A percentile compares a stretch with the other conserved stretches of the same genome.
Evolutionary conservation across 1,284 basidiomycete species (phyloP).

Genomic region (Marasmius fiardii): DNA sequence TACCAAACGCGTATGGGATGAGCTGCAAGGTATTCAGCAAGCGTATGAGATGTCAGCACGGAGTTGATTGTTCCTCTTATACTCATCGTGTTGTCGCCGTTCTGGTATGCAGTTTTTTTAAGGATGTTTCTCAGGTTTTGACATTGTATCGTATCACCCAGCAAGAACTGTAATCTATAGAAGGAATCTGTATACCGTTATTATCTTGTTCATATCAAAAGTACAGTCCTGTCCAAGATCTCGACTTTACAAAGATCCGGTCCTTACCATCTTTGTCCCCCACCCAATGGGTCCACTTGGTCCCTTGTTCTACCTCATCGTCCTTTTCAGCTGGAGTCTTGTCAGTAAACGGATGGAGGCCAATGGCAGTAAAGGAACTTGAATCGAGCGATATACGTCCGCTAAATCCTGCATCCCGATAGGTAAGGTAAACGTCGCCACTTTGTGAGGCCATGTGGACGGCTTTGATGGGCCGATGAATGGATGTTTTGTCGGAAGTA

Average conservation of each 20-base stretch:
- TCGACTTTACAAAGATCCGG: slow-evolving; percentile 37
- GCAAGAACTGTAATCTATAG: not conserved
- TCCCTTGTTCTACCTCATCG: slow-evolving; percentile 21
- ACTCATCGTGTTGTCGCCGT: not conserved
- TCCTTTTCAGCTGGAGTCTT: slow-evolving; percentile 16
- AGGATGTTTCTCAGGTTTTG: not conserved
- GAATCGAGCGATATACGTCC: slow-evolving; percentile 46
- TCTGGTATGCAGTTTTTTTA: not conserved
- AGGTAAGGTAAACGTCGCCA: slow-evolving; percentile 53
- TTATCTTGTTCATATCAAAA: slow-evolving; percentile 28
- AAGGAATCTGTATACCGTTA: not conserved
- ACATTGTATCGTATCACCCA: not conserved
- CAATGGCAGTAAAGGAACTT: slow-evolving; percentile 37
- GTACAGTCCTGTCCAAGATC: slow-evolving; percentile 53
- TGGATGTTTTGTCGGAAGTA: slow-evolving; percentile 32
- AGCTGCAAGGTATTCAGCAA: slow-evolving; percentile 44
- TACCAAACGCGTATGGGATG: slow-evolving; percentile 39
- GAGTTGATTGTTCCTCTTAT: not conserved
- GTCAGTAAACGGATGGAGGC: slow-evolving; percentile 24
- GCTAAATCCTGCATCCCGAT: slow-evolving; percentile 46
- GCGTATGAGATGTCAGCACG: slow-evolving; percentile 22
- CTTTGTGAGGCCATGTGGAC: slow-evolving; percentile 43
- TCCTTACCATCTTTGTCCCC: slow-evolving; percentile 46
- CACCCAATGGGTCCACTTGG: slow-evolving; percentile 41
- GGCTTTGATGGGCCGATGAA: slow-evolving; percentile 44